A percentile compares a stretch with the other conserved stretches of the same genome.
phyloP scores from a whole-genome alignment of 129 eudicot species.

The Kitagawia praeruptora region DNA sequence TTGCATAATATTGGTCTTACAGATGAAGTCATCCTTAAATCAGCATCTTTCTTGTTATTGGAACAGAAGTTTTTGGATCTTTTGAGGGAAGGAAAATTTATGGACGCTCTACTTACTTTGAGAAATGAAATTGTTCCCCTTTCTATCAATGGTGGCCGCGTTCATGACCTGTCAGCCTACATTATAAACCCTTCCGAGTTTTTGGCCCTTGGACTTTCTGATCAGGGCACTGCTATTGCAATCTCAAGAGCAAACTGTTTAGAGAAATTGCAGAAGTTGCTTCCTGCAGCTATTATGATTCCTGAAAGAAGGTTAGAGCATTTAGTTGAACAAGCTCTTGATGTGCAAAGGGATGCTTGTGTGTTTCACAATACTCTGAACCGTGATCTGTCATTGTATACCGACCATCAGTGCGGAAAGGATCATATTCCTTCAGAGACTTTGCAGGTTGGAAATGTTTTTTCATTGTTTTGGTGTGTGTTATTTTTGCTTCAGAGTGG shows the following conservation, averaged over 20 bases:
- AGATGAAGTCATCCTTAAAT: constrained; percentile 14
- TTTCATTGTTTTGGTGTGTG: neutral
- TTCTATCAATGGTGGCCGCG: constrained; percentile 11
- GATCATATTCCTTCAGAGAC: constrained; percentile 26
- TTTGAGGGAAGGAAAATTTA: constrained; percentile 16
- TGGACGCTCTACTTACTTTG: constrained; percentile 22
- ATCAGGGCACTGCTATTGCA: constrained; percentile 3
- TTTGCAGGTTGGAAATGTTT: constrained; percentile 15
- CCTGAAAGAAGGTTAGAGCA: constrained; percentile 27
- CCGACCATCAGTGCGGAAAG: constrained; percentile 27
- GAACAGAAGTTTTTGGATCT: constrained; percentile 29
- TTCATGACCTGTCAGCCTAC: constrained; percentile 23
- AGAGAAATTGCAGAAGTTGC: constrained; percentile 24
- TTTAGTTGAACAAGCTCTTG: constrained; percentile 24
- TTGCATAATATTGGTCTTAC: constrained; percentile 22
- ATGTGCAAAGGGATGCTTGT: constrained; percentile 21
- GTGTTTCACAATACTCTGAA: constrained; percentile 27
- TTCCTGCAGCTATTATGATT: constrained; percentile 22
- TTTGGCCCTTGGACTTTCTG: constrained; percentile 1
- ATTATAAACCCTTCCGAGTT: constrained; percentile 12
- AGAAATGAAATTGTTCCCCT: constrained; percentile 28
- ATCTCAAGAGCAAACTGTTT: constrained; percentile 14
- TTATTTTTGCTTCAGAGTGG: neutral
- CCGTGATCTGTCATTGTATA: constrained; percentile 22
- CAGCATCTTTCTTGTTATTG: constrained; percentile 23